Conservation (phyloP, 306 rosid genomes). For the Vigna nakashimae region DNA sequence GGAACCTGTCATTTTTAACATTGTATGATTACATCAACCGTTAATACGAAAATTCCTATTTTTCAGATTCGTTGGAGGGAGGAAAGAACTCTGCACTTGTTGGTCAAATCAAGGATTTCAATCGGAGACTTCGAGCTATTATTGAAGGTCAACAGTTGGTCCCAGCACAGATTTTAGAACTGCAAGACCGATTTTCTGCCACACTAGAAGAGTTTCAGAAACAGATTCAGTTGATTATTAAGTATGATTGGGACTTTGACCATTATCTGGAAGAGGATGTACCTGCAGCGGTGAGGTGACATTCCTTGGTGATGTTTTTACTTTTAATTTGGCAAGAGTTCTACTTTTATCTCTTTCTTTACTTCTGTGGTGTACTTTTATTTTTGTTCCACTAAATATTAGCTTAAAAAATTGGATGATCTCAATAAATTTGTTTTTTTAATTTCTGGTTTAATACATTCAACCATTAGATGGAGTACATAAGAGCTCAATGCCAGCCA, state of each 20-base stretch:
- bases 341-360: neutral
- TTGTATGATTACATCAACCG: conserved; percentile 32
- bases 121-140: conserved; percentile 50
- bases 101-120: conserved; percentile 51
- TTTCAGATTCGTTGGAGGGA: conserved; percentile 43
- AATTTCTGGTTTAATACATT: conserved; percentile 25
- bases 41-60: conserved; percentile 1
- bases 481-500: conserved; percentile 73
- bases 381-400: conserved; percentile 6
- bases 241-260: conserved; percentile 89
- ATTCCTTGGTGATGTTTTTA: conserved; percentile 43
- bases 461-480: conserved; percentile 74
- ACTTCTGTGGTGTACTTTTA: conserved; percentile 23
- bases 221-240: conserved; percentile 55
- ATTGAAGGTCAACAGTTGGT: conserved; percentile 52
- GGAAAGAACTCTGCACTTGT: conserved; percentile 42
- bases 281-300: conserved; percentile 91
- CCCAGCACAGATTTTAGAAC: conserved; percentile 52
- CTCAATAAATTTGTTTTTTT: conserved; percentile 25
- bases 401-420: conserved; percentile 4
- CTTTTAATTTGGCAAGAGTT: neutral
- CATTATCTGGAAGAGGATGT: conserved; percentile 85
- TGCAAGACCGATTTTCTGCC: conserved; percentile 60
- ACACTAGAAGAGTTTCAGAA: conserved; percentile 62
- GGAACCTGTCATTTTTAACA: conserved; percentile 19